These are phyloP conservation scores for Chenopodium formosanum DNA, from an alignment of 148 eudicot genomes.

Conservation along the genomic window DNA sequence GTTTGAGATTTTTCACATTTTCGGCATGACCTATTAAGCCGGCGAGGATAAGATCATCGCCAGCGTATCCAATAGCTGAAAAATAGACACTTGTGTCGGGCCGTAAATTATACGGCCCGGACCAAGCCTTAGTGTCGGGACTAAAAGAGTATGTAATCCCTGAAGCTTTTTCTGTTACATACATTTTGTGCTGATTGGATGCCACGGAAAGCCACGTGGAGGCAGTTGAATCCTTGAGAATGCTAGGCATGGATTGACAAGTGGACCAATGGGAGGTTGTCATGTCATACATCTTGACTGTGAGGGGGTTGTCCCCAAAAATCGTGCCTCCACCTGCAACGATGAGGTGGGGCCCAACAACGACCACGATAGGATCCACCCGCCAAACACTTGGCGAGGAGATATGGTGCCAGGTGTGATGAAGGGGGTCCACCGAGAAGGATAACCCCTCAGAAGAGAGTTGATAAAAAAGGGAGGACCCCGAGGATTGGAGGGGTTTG, in stretches of 20 bases:
- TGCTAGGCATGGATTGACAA: slow-evolving; percentile 51
- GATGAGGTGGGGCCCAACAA: slow-evolving; percentile 42
- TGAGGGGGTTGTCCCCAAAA: slow-evolving; percentile 48
- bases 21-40: slow-evolving; percentile 38
- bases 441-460: slow-evolving; percentile 33
- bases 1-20: slow-evolving; percentile 26
- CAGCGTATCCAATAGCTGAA: slow-evolving; percentile 37
- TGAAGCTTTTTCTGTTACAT: slow-evolving; percentile 47
- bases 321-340: slow-evolving; percentile 55
- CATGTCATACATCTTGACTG: slow-evolving; percentile 55
- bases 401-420: slow-evolving; percentile 44
- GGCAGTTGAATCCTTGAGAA: slow-evolving; percentile 44
- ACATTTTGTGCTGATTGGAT: slow-evolving; percentile 25
- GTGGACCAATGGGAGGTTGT: slow-evolving; percentile 43
- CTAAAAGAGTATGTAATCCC: slow-evolving; percentile 44
- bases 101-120: slow-evolving; percentile 36
- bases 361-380: slow-evolving; percentile 57
- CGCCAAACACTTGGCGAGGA: slow-evolving; percentile 48
- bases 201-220: slow-evolving; percentile 63
- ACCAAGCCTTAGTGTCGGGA: slow-evolving; percentile 43
- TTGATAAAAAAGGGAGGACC: slow-evolving; percentile 41
- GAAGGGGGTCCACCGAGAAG: slow-evolving; percentile 57
- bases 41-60: slow-evolving; percentile 41
- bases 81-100: slow-evolving; percentile 38
- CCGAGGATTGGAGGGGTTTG: slow-evolving; percentile 37